Percentiles rank a stretch among this genome's conserved stretches.
Evolutionary conservation across 164 flowering plant species (phyloP).

Genomic region (Chimonanthus praecox): DNA sequence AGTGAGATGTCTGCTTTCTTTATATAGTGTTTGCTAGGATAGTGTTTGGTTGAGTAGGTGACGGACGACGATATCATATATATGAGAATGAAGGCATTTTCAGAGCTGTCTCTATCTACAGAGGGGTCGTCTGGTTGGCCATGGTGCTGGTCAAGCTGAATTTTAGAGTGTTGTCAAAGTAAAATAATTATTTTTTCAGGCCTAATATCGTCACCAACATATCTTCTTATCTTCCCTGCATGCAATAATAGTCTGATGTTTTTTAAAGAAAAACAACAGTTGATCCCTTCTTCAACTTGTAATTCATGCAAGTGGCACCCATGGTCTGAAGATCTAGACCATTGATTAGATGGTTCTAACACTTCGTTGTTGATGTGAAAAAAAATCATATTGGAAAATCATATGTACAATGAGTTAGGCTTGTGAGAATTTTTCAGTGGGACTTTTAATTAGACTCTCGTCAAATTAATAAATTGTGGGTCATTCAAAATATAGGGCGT

Average conservation of each 20-base stretch:
- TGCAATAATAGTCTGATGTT: neutral
- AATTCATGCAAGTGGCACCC: too few species aligned
- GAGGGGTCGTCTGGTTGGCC: neutral
- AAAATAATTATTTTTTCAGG: neutral
- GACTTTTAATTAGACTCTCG: too few species aligned
- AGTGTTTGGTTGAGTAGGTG: conserved; percentile 9
- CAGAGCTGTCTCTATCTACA: neutral
- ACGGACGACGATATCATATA: neutral
- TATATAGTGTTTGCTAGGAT: neutral
- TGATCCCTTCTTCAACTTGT: too few species aligned
- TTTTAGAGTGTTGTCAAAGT: conserved; percentile 11
- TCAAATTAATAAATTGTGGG: too few species aligned
- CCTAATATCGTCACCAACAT: neutral
- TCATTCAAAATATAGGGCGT: too few species aligned
- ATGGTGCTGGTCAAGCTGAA: neutral
- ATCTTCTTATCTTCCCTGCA: neutral
- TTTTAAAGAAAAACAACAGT: too few species aligned
- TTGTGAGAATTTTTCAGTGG: too few species aligned
- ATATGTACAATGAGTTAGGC: too few species aligned
- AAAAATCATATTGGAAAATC: too few species aligned
- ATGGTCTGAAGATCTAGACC: too few species aligned
- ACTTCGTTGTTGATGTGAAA: too few species aligned
- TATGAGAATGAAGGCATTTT: conserved; percentile 1
- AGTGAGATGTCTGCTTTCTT: neutral
- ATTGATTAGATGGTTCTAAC: too few species aligned